Evolutionary conservation across 495 filamentous ascomycete species (phyloP).

Genomic region (Podospora sp.): DNA sequence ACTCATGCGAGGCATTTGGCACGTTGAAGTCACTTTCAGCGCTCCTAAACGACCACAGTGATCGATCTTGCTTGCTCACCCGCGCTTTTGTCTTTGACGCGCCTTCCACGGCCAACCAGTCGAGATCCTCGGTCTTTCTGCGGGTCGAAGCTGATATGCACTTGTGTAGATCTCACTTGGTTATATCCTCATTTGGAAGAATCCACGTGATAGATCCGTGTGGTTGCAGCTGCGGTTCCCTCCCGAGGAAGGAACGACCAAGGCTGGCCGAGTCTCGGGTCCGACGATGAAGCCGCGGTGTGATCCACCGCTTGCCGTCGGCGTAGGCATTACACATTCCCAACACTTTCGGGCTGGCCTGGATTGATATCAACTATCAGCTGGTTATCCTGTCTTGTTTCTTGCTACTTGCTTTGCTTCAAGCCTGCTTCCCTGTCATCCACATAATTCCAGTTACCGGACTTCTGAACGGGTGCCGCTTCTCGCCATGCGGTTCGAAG

Average conservation of each 20-base stretch:
- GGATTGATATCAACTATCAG: not conserved
- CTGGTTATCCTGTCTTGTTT: not conserved
- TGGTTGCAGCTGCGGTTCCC: not conserved
- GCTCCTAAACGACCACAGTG: no score
- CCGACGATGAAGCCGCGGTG: not conserved
- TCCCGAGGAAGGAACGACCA: not conserved
- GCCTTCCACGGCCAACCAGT: no score
- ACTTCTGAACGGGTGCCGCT: not conserved
- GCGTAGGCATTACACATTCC: not conserved
- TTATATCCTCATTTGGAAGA: no score
- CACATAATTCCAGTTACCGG: no score
- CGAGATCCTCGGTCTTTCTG: no score
- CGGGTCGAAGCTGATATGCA: no score
- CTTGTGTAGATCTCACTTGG: no score
- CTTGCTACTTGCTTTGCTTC: slow-evolving; percentile 4
- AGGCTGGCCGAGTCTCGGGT: not conserved
- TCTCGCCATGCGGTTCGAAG: slow-evolving; percentile 24
- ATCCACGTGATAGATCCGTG: no score
- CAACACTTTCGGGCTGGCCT: not conserved
- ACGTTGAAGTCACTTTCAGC: no score
- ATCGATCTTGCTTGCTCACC: no score
- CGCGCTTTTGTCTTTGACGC: no score
- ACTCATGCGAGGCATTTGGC: no score
- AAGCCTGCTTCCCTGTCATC: not conserved
- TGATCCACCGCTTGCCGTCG: not conserved